Evolutionary conservation across 441 rosid genomes (phyloP).

Genomic region (Syzygium malaccense): DNA sequence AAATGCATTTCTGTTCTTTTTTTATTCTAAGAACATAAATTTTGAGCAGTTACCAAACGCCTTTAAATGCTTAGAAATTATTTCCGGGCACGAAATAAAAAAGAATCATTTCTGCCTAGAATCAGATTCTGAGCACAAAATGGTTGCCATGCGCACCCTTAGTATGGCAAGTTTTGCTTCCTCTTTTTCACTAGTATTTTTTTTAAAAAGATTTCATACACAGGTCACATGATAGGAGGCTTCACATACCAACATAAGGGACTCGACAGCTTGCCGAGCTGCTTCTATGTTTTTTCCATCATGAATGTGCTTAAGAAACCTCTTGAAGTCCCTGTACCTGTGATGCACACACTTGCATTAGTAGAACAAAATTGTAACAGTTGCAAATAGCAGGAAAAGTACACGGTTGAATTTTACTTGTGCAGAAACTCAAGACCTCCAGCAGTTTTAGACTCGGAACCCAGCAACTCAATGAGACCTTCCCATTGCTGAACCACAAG

Average conservation of each 20-base stretch:
- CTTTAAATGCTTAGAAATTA: too few relatives aligned
- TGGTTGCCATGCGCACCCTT: too few relatives aligned
- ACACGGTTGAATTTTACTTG: slow-evolving; percentile 38
- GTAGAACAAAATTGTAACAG: not conserved
- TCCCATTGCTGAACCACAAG: slow-evolving; percentile 82
- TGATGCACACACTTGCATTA: not conserved
- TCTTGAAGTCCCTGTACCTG: slow-evolving; percentile 96
- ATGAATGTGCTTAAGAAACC: slow-evolving; percentile 50
- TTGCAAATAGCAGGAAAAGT: not conserved
- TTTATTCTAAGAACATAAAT: too few relatives aligned
- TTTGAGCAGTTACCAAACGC: too few relatives aligned
- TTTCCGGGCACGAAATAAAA: too few relatives aligned
- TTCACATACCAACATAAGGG: slow-evolving; percentile 57
- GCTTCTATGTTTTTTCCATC: slow-evolving; percentile 56
- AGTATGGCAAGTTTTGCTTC: not conserved
- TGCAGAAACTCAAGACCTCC: slow-evolving; percentile 92
- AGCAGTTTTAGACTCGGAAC: slow-evolving; percentile 65
- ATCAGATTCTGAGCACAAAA: too few relatives aligned
- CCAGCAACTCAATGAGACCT: slow-evolving; percentile 77
- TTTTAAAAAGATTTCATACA: not conserved
- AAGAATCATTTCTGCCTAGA: too few relatives aligned
- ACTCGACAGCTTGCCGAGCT: slow-evolving; percentile 61
- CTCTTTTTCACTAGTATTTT: not conserved
- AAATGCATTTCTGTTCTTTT: too few relatives aligned
- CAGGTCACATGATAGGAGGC: not conserved